Conservation (phyloP, 2,329 filamentous ascomycete genomes). For the Trichoderma oligosporum region DNA sequence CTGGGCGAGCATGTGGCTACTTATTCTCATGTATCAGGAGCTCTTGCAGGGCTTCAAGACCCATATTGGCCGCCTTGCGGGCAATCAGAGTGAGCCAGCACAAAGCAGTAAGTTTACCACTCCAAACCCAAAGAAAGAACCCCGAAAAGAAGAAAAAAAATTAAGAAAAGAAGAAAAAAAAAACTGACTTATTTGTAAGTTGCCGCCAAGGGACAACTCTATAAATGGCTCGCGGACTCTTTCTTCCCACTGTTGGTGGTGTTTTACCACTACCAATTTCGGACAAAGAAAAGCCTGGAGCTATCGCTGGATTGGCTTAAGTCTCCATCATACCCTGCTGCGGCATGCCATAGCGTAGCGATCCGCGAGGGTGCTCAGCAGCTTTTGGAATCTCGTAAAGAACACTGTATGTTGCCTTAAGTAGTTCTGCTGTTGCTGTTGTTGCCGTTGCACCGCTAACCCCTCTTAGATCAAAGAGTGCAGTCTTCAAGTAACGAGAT, state of each 20-base stretch:
- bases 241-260: slow-evolving; percentile 39
- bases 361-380: slow-evolving; percentile 31
- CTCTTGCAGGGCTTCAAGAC: slow-evolving; percentile 34
- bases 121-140: not conserved
- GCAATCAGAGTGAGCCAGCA: slow-evolving; percentile 25
- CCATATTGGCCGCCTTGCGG: slow-evolving; percentile 27
- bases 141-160: too few species aligned
- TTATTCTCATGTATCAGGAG: slow-evolving; percentile 48
- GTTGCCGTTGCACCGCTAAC: not conserved
- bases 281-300: slow-evolving; percentile 40
- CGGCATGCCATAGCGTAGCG: slow-evolving; percentile 27
- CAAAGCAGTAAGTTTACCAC: slow-evolving; percentile 19
- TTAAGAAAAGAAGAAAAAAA: not conserved
- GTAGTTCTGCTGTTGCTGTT: not conserved
- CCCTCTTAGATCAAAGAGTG: slow-evolving; percentile 30
- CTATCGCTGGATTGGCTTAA: slow-evolving; percentile 39
- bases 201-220: slow-evolving; percentile 23
- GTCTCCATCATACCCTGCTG: slow-evolving; percentile 26
- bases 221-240: slow-evolving; percentile 31
- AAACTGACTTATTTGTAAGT: slow-evolving; percentile 18
- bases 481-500: slow-evolving; percentile 32
- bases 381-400: slow-evolving; percentile 34
- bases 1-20: slow-evolving; percentile 48
- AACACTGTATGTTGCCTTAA: slow-evolving; percentile 34
- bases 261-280: slow-evolving; percentile 42